Evolutionary conservation across 2,329 filamentous ascomycete genomes (phyloP).

Genomic region (Sporothrix inflata): DNA sequence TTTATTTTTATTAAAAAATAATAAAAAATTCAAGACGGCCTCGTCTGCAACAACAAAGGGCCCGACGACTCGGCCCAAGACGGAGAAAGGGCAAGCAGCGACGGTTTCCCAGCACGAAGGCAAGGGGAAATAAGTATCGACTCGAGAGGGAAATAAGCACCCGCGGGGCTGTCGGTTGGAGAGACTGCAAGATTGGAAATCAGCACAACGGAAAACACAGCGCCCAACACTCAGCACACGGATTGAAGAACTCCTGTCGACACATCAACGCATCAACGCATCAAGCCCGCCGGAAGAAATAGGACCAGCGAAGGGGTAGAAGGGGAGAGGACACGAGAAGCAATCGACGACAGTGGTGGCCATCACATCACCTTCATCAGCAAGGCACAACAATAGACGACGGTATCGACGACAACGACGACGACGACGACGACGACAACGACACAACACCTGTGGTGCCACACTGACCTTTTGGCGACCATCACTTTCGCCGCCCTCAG

Average conservation of each 20-base stretch:
- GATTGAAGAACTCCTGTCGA: not conserved
- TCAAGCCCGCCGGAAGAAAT: not conserved
- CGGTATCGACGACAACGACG: too few species aligned
- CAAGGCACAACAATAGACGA: not conserved
- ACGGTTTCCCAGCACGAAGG: constrained; percentile 16
- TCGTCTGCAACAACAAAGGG: constrained; percentile 5
- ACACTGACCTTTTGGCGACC: not conserved
- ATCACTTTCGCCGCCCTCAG: not conserved
- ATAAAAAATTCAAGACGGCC: constrained; percentile 5
- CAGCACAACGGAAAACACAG: constrained; percentile 2
- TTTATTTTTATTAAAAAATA: constrained; percentile 18
- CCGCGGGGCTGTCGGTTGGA: not conserved
- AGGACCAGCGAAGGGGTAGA: not conserved
- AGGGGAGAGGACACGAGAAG: not conserved
- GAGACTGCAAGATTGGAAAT: not conserved
- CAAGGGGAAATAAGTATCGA: not conserved
- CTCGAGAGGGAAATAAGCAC: constrained; percentile 8
- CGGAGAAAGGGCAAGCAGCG: constrained; percentile 20
- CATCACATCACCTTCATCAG: not conserved
- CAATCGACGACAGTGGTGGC: not conserved
- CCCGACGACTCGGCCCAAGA: constrained; percentile 2
- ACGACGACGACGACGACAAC: not conserved
- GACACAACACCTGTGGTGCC: not conserved
- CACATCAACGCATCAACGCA: not conserved
- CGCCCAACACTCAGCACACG: not conserved